A percentile compares a stretch with the other conserved stretches of the same genome.
Evolutionary conservation across 192 early-diverging fungal genomes (phyloP).

Genomic region (Lunasporangiospora selenospora): DNA sequence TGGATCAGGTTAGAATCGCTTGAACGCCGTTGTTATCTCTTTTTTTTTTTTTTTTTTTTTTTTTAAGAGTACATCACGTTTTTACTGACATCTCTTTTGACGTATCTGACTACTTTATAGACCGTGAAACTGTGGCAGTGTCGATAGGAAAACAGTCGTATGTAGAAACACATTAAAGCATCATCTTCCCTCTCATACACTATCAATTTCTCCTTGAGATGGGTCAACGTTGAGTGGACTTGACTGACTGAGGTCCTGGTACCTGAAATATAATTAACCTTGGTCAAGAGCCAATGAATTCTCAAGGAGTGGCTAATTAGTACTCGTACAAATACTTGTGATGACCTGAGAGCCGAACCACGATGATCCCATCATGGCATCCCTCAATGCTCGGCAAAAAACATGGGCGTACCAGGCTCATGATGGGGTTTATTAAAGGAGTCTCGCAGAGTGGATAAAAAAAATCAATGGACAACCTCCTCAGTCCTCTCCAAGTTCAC

Average conservation of each 20-base stretch:
- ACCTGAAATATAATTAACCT: neutral
- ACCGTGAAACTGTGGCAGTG: slow-evolving; percentile 46
- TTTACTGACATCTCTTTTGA: neutral
- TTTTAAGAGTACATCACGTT: neutral
- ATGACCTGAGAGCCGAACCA: too few relatives aligned
- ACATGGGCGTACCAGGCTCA: too few relatives aligned
- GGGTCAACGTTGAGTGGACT: neutral
- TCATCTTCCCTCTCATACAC: neutral
- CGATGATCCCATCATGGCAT: too few relatives aligned
- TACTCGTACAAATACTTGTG: too few relatives aligned
- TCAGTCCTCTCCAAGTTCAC: too few relatives aligned
- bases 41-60: neutral
- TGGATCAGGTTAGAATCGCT: slow-evolving; percentile 72
- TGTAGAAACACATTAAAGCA: slow-evolving; percentile 9
- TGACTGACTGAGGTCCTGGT: neutral
- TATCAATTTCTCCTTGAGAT: neutral
- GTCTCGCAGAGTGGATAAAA: too few relatives aligned
- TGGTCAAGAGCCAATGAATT: too few relatives aligned
- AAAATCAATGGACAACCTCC: too few relatives aligned
- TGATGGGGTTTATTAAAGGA: too few relatives aligned
- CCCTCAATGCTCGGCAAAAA: too few relatives aligned
- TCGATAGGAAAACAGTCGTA: slow-evolving; percentile 11
- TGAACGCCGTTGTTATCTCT: too few relatives aligned
- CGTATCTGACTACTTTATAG: neutral
- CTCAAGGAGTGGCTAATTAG: too few relatives aligned